Evolutionary conservation across 2,329 filamentous ascomycete genomes (phyloP), one percentile per base, ranked within the genome.

Genomic region (Chaetomium globosum): DNA sequence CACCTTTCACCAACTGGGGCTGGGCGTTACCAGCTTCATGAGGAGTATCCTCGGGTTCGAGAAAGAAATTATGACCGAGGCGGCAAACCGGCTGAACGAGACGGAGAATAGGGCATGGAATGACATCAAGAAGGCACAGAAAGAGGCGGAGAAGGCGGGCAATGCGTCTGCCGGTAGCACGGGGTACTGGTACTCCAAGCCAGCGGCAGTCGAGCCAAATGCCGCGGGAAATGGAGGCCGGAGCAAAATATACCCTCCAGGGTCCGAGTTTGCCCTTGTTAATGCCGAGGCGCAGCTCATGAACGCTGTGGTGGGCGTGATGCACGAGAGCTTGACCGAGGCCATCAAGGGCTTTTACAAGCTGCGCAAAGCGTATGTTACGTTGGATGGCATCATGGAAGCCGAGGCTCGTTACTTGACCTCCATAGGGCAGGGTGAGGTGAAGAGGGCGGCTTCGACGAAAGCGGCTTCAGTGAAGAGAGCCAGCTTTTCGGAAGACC

Each of bases 281-380:
- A 86, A 92, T 66, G 91, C 93, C 4, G 88, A 97, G 79, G 86
- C 92, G 1, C 92, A 97, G 77, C 82, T 97, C 68, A 96, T 97
- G 89, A 85, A 87, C 64, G 93, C 93, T 0, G 89, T 99, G 1
- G 88, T 97, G 0, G 92, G 88, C 0, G 91, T 98, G 19, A 80
- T 98, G 71, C 96, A 96, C 70, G 95, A 98, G 80, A 97, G 91
- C 74, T 79, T 98, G 72, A 94, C 93, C 0, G 95, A 98, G 76
- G 92, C 88, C 19, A 86, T 98, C 76, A 92, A 89, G 77, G 92
- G 92, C 6, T 98, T 98, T 74, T 96, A 96, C 75, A 96, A 95
- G 77, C 78, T 98, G 71, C 85, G 94, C 67, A 96, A 96, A 75
- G 94, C 94, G 0, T 98, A 91, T 73, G 80, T 92, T 48, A 89